Evolutionary conservation across 768 basidiomycete genomes (phyloP).

Genomic region (Hygrophorus pudorinus): DNA sequence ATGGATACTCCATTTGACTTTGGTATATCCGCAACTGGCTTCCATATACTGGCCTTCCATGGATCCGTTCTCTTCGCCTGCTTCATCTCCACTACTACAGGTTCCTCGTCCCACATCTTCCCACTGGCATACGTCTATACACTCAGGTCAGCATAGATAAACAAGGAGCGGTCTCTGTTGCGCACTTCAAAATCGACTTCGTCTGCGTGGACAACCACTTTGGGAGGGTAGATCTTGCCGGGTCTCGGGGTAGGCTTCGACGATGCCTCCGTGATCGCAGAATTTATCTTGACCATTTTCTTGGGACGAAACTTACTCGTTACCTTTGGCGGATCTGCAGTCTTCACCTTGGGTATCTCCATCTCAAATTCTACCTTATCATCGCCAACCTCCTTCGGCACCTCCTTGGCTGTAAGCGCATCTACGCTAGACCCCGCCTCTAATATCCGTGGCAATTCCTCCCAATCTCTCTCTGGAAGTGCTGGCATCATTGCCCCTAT

Average conservation of each 20-base stretch:
- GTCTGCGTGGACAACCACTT: neutral
- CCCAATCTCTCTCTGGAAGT: constrained; percentile 54
- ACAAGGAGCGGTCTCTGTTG: neutral
- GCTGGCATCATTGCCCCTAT: constrained; percentile 34
- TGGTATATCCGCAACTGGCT: too few species aligned
- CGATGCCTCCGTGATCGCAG: too few species aligned
- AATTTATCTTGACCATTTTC: too few species aligned
- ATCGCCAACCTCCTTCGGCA: neutral
- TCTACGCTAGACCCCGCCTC: neutral
- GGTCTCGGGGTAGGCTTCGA: too few species aligned
- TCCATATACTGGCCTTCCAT: too few species aligned
- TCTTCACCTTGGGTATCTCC: neutral
- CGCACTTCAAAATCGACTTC: constrained; percentile 1
- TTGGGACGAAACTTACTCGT: too few species aligned
- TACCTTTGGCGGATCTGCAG: too few species aligned
- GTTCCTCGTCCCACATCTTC: too few species aligned
- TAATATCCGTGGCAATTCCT: neutral
- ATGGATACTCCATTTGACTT: too few species aligned
- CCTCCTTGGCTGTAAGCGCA: neutral
- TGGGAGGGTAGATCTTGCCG: too few species aligned
- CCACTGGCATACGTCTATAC: neutral
- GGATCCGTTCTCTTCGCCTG: too few species aligned
- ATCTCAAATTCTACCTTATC: neutral
- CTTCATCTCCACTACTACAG: too few species aligned
- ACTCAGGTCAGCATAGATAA: neutral